A percentile compares a stretch with the other conserved stretches of the same genome.
phyloP scores from a whole-genome alignment of 2,329 filamentous ascomycete genomes.

The Ceratocystis papillata region DNA sequence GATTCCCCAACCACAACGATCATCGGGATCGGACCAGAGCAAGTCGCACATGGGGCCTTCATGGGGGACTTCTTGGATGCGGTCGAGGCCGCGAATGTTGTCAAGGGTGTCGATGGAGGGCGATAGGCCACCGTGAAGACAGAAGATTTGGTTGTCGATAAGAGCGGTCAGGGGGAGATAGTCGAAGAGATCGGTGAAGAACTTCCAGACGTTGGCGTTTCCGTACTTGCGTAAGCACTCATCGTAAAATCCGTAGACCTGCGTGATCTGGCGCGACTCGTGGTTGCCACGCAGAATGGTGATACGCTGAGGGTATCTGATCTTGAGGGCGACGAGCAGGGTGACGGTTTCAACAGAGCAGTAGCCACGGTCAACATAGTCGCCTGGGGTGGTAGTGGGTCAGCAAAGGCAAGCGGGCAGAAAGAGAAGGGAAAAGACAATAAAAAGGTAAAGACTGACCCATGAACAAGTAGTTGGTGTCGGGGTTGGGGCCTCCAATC shows the following conservation, averaged over 20 bases:
- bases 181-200: slow-evolving; percentile 97
- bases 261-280: slow-evolving; percentile 96
- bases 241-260: slow-evolving; percentile 99
- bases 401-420: neutral
- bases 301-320: slow-evolving; percentile 94
- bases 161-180: slow-evolving; percentile 94
- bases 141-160: slow-evolving; percentile 99
- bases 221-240: slow-evolving; percentile 98
- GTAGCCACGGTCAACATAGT: slow-evolving; percentile 97
- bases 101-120: slow-evolving; percentile 94
- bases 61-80: slow-evolving; percentile 96
- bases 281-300: slow-evolving; percentile 98
- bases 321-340: slow-evolving; percentile 90
- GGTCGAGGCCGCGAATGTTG: slow-evolving; percentile 88
- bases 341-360: slow-evolving; percentile 98
- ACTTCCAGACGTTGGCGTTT: slow-evolving; percentile 99
- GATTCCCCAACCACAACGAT: slow-evolving; percentile 92
- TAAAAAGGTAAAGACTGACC: slow-evolving; percentile 43
- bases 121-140: slow-evolving; percentile 89
- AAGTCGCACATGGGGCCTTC: slow-evolving; percentile 98
- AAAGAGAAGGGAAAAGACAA: neutral
- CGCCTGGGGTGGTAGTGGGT: slow-evolving; percentile 45
- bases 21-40: slow-evolving; percentile 95
- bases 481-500: slow-evolving; percentile 93
- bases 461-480: slow-evolving; percentile 99